Percentiles rank a stretch among this genome's conserved stretches.
These are phyloP conservation scores for Mucor irregularis DNA, from an alignment of 371 early-diverging fungal genomes.

Conservation along the genomic window DNA sequence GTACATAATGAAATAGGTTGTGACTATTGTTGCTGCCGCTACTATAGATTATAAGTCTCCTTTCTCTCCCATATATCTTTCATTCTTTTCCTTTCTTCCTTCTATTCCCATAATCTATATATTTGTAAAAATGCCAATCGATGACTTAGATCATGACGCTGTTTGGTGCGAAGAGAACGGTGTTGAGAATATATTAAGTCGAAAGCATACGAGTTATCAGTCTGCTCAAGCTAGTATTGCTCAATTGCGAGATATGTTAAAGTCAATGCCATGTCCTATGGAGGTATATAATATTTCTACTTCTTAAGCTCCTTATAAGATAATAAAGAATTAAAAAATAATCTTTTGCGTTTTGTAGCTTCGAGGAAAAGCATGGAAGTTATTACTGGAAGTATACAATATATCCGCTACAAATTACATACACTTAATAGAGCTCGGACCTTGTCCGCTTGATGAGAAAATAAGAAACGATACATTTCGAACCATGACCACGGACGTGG, in stretches of 20 bases:
- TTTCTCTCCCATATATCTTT: too few relatives aligned
- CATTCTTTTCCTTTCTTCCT: too few relatives aligned
- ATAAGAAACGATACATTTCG: conserved; percentile 90
- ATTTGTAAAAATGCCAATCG: conserved; percentile 1
- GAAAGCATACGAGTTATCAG: conserved; percentile 13
- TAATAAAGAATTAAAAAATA: background rate
- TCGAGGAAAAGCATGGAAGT: conserved; percentile 75
- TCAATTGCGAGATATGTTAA: conserved; percentile 16
- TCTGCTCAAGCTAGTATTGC: conserved; percentile 27
- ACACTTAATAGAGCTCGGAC: conserved; percentile 68
- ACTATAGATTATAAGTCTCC: too few relatives aligned
- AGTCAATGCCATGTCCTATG: conserved; percentile 16
- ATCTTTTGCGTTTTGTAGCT: conserved; percentile 3
- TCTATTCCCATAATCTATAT: too few relatives aligned
- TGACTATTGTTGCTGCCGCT: too few relatives aligned
- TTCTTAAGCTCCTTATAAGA: too few relatives aligned
- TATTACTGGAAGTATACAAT: conserved; percentile 75
- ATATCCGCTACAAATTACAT: conserved; percentile 80
- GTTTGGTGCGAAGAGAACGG: conserved; percentile 4
- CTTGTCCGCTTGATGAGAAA: conserved; percentile 72
- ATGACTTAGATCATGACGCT: conserved; percentile 5
- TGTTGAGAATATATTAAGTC: conserved; percentile 16
- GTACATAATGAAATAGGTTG: too few relatives aligned
- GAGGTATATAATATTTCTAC: conserved; percentile 31
- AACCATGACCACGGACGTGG: conserved; percentile 82